Conservation (phyloP, 805 yeast species). For the Yamadazyma takamatsuzukensis region DNA sequence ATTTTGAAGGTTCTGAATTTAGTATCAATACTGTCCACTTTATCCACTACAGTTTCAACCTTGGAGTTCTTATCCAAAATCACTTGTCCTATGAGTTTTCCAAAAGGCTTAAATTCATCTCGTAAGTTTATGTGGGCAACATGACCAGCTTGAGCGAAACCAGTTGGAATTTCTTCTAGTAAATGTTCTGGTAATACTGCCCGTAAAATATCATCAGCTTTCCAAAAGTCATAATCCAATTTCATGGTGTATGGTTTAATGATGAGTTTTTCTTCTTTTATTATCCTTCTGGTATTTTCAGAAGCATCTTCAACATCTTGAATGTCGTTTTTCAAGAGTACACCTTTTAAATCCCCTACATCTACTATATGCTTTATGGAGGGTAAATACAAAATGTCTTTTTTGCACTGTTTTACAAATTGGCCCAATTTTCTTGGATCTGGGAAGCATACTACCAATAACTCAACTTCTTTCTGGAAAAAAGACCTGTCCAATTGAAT, state of each 20-base stretch:
- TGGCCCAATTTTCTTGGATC: conserved; percentile 59
- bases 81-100: conserved; percentile 79
- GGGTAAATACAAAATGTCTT: conserved; percentile 67
- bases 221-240: conserved; percentile 80
- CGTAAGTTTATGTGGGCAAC: conserved; percentile 88
- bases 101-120: conserved; percentile 81
- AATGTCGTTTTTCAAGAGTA: conserved; percentile 53
- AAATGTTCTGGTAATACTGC: conserved; percentile 73
- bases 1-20: conserved; percentile 88
- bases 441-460: conserved; percentile 67
- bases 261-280: conserved; percentile 45
- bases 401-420: conserved; percentile 55
- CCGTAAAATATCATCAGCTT: conserved; percentile 77
- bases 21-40: conserved; percentile 81
- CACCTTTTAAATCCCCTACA: conserved; percentile 41
- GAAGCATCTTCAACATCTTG: conserved; percentile 26
- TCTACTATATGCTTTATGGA: conserved; percentile 65
- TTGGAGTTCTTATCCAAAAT: conserved; percentile 82
- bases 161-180: conserved; percentile 75
- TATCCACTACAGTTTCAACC: conserved; percentile 86
- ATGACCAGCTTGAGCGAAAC: conserved; percentile 93
- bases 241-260: conserved; percentile 51
- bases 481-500: conserved; percentile 59
- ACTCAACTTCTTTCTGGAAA: conserved; percentile 53
- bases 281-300: conserved; percentile 37